Percentiles rank a stretch among this genome's conserved stretches.
Conservation (phyloP, 2,329 filamentous ascomycete species). For the Neopestalotiopsis sp. region DNA sequence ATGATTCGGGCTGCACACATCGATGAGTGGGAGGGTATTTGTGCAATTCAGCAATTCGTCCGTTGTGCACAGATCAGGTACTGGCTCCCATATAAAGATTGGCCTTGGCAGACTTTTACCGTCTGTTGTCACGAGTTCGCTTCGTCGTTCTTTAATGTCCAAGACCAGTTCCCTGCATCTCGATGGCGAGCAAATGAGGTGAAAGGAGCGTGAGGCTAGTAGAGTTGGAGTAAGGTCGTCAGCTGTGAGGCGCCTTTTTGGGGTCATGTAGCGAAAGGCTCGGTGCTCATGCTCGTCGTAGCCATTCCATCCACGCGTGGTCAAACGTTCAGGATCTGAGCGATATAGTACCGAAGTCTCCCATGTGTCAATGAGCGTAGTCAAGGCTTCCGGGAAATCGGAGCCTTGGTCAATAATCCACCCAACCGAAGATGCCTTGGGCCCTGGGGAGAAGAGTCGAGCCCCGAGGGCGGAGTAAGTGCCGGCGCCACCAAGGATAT, state of each 20-base stretch:
- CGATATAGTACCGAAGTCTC: conserved; percentile 75
- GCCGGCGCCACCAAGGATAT: conserved; percentile 88
- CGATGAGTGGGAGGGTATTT: conserved; percentile 64
- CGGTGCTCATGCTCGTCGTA: conserved; percentile 75
- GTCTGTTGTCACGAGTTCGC: conserved; percentile 37
- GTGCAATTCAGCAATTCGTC: conserved; percentile 69
- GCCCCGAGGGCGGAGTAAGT: conserved; percentile 88
- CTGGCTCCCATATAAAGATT: conserved; percentile 92
- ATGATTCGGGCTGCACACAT: conserved; percentile 81
- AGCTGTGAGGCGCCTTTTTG: conserved; percentile 81
- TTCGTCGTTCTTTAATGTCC: conserved; percentile 67
- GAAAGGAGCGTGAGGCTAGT: conserved; percentile 77
- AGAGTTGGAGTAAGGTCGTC: conserved; percentile 70
- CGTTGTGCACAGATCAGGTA: conserved; percentile 84
- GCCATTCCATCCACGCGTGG: conserved; percentile 91
- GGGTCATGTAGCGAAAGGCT: conserved; percentile 86
- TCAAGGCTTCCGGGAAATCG: conserved; percentile 78
- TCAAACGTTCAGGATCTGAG: conserved; percentile 68
- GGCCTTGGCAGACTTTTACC: conserved; percentile 53
- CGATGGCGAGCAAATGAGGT: conserved; percentile 81
- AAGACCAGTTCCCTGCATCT: conserved; percentile 78
- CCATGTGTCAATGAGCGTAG: conserved; percentile 73
- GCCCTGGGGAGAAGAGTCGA: conserved; percentile 78
- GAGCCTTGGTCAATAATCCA: conserved; percentile 92
- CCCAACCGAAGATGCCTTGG: conserved; percentile 71